These are phyloP conservation scores for Teratosphaeria destructans DNA, from an alignment of 2,329 filamentous ascomycete species.

Conservation along the genomic window DNA sequence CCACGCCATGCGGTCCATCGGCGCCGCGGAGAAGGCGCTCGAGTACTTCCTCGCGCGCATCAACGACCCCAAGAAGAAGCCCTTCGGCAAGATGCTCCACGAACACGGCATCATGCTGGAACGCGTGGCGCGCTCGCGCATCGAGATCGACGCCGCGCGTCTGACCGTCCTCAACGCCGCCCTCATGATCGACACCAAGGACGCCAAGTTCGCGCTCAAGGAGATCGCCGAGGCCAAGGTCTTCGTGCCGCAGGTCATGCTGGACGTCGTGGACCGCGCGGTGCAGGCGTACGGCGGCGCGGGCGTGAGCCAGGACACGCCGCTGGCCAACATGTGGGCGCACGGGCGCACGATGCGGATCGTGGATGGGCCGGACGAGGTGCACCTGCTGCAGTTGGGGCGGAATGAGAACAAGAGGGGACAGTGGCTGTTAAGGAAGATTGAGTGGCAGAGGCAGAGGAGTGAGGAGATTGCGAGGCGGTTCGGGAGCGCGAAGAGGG, in stretches of 20 bases:
- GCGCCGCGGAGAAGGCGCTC: constrained; percentile 77
- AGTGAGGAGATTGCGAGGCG: constrained; percentile 55
- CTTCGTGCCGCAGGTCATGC: constrained; percentile 68
- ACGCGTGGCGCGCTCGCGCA: constrained; percentile 82
- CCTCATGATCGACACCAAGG: constrained; percentile 80
- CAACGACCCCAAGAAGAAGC: constrained; percentile 83
- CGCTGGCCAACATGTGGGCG: constrained; percentile 53
- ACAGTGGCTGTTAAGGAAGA: constrained; percentile 44
- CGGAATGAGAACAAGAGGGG: constrained; percentile 62
- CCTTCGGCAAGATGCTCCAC: constrained; percentile 77
- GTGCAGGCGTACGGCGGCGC: constrained; percentile 87
- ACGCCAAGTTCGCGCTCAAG: constrained; percentile 79
- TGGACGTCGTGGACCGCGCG: constrained; percentile 86
- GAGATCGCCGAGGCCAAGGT: constrained; percentile 96
- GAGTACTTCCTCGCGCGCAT: constrained; percentile 92
- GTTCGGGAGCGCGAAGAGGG: constrained; percentile 39
- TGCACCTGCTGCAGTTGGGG: constrained; percentile 74
- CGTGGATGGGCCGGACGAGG: constrained; percentile 85
- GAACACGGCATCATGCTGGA: constrained; percentile 92
- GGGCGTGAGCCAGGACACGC: constrained; percentile 89
- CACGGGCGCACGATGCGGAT: constrained; percentile 26
- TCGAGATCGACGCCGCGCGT: constrained; percentile 88
- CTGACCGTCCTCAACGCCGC: constrained; percentile 89
- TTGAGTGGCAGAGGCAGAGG: constrained; percentile 54
- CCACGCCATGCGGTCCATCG: constrained; percentile 93